These are phyloP conservation scores for Mycena haematopus DNA, from an alignment of 768 basidiomycete species.

Conservation along the genomic window DNA sequence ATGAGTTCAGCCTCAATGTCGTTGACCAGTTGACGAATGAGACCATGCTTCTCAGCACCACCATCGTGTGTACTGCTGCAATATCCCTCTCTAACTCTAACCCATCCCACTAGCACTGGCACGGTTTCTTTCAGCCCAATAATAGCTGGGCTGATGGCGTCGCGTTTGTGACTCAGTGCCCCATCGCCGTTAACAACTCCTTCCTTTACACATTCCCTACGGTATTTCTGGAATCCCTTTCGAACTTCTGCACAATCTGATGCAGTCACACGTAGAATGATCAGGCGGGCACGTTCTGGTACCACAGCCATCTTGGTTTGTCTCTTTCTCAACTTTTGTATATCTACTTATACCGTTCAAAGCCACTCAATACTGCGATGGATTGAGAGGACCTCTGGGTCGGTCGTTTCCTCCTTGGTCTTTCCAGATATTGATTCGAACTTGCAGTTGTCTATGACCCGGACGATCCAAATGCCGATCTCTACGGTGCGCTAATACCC, in stretches of 20 bases:
- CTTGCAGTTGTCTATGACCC: conserved; percentile 35
- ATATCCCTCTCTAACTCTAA: neutral
- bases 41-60: conserved; percentile 44
- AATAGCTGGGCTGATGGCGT: conserved; percentile 45
- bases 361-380: conserved; percentile 50
- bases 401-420: too few species aligned
- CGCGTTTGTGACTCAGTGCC: conserved; percentile 44
- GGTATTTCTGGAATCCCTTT: neutral
- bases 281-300: conserved; percentile 34
- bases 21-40: conserved; percentile 44
- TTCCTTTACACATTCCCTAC: conserved; percentile 13
- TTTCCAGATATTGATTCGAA: too few species aligned
- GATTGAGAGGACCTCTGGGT: conserved; percentile 45
- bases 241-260: neutral
- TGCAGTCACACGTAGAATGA: conserved; percentile 40
- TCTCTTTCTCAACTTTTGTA: too few species aligned
- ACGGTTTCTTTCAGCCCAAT: conserved; percentile 42
- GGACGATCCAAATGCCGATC: conserved; percentile 35
- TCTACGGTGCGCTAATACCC: conserved; percentile 27
- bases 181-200: conserved; percentile 34
- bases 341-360: too few species aligned
- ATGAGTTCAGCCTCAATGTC: conserved; percentile 44
- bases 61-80: conserved; percentile 1
- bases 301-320: conserved; percentile 21
- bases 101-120: conserved; percentile 44